Base-by-base conservation (phyloP, 805 yeast species). In the Debaryomyces prosopidis region DNA sequence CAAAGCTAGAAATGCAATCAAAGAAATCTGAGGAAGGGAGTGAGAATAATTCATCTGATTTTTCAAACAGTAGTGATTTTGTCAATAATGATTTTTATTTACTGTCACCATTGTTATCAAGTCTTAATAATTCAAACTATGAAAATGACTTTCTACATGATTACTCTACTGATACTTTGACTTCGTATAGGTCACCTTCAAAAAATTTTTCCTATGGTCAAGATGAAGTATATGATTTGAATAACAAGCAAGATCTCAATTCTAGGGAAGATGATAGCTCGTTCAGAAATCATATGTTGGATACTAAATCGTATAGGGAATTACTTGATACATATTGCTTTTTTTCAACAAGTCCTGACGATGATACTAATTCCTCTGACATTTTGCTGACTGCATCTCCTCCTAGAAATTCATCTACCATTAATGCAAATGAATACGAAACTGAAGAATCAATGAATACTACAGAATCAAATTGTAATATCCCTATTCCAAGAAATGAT, bases 281-380 rank as follows among this genome's bases (percentile, higher is more conserved):
- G 11, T 33, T 42, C 17, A 54, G 20, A 59, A 64, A 43, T 73
- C 75, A 2, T 53, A 23, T 28, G 12, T 62, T 77, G 43, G 71
- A 79, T 52, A 75, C 85, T 4, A 73, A 76, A 52, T 68, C 81
- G 1, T 83, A 83, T 54, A 75, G 77, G 50, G 80, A 81, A 46
- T 61, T 83, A 16, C 61, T 84, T 42, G 81, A 82, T 40, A 75
- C 78, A 23, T 84, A 80, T 54, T 84, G 89, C 52, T 84, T 84
- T 53, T 83, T 77, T 45, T 54, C 66, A 9, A 40, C 62, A 3
- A 52, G 53, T n/a, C 38, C 50, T n/a, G 47, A 37, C 23, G 16
- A 31, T 23, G 26, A 23, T 23, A 23, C 26, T 7, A 23, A 23
- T 10, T 23, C 26, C 9, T 23, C 26, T 10, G 26, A 23, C 26